phyloP scores from a whole-genome alignment of 139 green algal genomes.

The Haematococcus lacustris region DNA sequence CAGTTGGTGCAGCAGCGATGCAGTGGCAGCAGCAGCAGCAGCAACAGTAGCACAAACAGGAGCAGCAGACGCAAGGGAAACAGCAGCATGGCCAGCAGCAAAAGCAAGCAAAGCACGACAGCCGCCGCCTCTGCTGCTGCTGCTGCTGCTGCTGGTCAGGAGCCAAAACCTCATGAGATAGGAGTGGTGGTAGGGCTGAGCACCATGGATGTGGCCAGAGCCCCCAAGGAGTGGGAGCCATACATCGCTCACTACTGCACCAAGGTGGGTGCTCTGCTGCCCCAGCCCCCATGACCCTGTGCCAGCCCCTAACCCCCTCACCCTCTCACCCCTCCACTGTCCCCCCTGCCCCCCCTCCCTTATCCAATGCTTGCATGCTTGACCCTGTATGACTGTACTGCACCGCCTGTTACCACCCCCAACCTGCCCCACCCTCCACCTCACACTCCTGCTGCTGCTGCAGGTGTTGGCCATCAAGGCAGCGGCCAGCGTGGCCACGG shows the following conservation, averaged over 20 bases:
- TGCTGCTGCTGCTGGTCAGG: constrained; percentile 8
- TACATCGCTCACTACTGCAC: constrained; percentile 27
- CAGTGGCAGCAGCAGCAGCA: not conserved
- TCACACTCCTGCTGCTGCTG: no score
- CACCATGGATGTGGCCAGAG: constrained; percentile 17
- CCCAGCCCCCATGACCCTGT: no score
- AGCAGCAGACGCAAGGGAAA: not conserved
- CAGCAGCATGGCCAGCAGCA: not conserved
- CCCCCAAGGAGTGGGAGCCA: constrained; percentile 19
- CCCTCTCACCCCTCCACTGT: no score
- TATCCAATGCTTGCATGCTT: no score
- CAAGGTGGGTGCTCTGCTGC: no score
- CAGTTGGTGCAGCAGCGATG: not conserved
- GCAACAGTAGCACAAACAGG: not conserved
- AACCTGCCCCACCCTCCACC: no score
- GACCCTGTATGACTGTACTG: no score
- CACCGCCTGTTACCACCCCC: no score
- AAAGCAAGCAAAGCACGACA: not conserved
- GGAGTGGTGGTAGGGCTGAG: constrained; percentile 27
- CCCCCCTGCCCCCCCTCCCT: no score
- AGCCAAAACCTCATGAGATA: constrained; percentile 30
- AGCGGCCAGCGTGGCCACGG: no score
- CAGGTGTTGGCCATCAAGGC: no score
- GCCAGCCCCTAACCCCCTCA: no score
- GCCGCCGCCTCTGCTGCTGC: not conserved